These are phyloP conservation scores for Botrytis porri DNA, from an alignment of 2,329 filamentous ascomycete species.

Conservation along the genomic window DNA sequence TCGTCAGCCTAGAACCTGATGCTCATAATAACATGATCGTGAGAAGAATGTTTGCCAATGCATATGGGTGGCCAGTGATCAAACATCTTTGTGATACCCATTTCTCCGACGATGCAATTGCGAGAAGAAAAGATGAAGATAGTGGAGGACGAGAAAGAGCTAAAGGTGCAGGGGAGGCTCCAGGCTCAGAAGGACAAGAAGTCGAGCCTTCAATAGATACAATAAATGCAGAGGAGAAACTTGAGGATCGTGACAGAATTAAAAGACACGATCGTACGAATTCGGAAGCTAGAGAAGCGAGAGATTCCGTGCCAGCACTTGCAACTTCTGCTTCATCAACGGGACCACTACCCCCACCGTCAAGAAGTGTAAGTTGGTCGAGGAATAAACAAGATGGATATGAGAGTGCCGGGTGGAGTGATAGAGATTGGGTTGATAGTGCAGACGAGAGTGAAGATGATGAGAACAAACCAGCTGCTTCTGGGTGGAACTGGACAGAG, in stretches of 20 bases:
- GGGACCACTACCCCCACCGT: slow-evolving; percentile 6
- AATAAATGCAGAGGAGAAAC: neutral
- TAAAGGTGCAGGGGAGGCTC: slow-evolving; percentile 53
- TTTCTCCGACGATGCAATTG: slow-evolving; percentile 72
- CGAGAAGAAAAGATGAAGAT: slow-evolving; percentile 63
- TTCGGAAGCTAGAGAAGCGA: slow-evolving; percentile 48
- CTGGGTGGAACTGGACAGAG: slow-evolving; percentile 53
- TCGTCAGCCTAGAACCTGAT: slow-evolving; percentile 92
- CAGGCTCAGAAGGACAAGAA: slow-evolving; percentile 64
- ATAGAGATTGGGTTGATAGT: slow-evolving; percentile 60
- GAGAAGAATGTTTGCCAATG: slow-evolving; percentile 92
- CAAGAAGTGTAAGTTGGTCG: neutral
- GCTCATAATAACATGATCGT: slow-evolving; percentile 99
- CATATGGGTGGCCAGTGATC: slow-evolving; percentile 94
- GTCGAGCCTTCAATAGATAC: slow-evolving; percentile 42
- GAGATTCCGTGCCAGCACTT: slow-evolving; percentile 38
- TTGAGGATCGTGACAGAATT: slow-evolving; percentile 25
- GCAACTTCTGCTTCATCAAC: slow-evolving; percentile 22
- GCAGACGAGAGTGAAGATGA: slow-evolving; percentile 42
- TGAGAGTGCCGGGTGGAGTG: slow-evolving; percentile 62
- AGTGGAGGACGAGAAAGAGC: slow-evolving; percentile 69
- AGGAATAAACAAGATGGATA: slow-evolving; percentile 21
- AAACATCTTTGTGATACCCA: slow-evolving; percentile 94
- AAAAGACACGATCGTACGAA: slow-evolving; percentile 43
- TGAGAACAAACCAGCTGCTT: slow-evolving; percentile 24